A percentile compares a stretch with the other conserved stretches of the same genome.
phyloP scores from a whole-genome alignment of 164 flowering plant species.

The Chimonanthus salicifolius region DNA sequence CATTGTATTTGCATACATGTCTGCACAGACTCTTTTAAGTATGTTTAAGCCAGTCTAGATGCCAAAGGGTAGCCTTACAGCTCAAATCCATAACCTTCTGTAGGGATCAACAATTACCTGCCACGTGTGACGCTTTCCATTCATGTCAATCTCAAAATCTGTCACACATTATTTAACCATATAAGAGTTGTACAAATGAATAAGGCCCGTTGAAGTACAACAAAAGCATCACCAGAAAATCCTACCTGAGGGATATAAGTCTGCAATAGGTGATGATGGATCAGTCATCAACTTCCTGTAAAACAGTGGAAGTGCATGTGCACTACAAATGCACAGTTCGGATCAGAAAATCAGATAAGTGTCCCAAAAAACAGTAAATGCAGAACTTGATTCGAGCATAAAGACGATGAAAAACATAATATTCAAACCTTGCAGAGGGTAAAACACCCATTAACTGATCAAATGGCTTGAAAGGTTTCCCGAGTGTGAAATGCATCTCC shows the following conservation, averaged over 20 bases:
- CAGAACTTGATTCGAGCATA: background rate
- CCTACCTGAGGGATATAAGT: conserved; percentile 55
- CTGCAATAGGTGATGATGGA: conserved; percentile 40
- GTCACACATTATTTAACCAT: conserved; percentile 5
- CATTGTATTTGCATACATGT: background rate
- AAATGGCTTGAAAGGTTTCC: conserved; percentile 62
- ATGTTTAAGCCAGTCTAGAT: background rate
- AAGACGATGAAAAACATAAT: background rate
- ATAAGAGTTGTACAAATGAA: background rate
- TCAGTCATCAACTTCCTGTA: conserved; percentile 57
- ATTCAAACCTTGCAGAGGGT: conserved; percentile 56
- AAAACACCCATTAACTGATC: conserved; percentile 55
- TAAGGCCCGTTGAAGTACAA: background rate
- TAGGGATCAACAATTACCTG: conserved; percentile 33
- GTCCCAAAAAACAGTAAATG: background rate
- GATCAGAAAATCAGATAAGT: background rate
- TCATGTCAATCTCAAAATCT: conserved; percentile 62
- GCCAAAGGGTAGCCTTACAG: background rate
- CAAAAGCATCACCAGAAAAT: background rate
- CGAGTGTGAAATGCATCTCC: conserved; percentile 38
- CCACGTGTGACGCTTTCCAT: conserved; percentile 47
- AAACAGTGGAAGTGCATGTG: conserved; percentile 50
- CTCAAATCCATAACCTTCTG: background rate
- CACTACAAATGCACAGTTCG: conserved; percentile 27
- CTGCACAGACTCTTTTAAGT: background rate